Evolutionary conservation across 495 filamentous ascomycete genomes (phyloP), one percentile per base, ranked within the genome.

Genomic region (Massariosphaeria phaeospora): DNA sequence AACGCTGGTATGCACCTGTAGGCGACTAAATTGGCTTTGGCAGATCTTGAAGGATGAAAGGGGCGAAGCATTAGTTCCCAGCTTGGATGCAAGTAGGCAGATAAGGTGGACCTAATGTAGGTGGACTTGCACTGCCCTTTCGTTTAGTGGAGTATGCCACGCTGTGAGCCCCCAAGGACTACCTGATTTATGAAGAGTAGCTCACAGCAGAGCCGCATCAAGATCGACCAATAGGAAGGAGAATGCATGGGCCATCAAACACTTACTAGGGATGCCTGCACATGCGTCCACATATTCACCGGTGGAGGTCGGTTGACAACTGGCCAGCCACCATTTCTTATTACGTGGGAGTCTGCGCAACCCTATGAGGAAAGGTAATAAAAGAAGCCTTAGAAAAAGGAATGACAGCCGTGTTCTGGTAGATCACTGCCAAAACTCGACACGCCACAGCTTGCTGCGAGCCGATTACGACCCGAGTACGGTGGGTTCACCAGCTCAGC

Each of bases 161-260:
- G 38, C 9, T 45, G 8, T 38, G 34, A 26, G n/a, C 20, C 27
- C 43, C 8, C 42, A 29, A 45, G 48, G 42, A 38, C 15, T 26
- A 7, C 34, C 17, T 12, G 23, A 56, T 64, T 64, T 64, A 64
- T 57, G 57, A 42, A 53, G 5, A 24, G 25, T 25, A 21, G 23
- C 45, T n/a, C 15, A 10, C 39, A 38, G 55, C 55, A 63, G 61
- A 63, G 61, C 61, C 61, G 55, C 61, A 63, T 52, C 26, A n/a
- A 26, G 11, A 34, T 18, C 46, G 13, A 15, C 50, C 20, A 49
- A 42, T 39, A 35, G 23, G 35, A 40, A n/a, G 21, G 18, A 9
- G 33, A 23, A 23, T 13, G 42, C 2, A 21, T 13, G 35, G 21
- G 48, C 21, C 26, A 18, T 2, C 8, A n/a, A 10, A 24, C n/a